Base-by-base conservation (phyloP, 768 basidiomycete genomes). In the Mycena polygramma region DNA sequence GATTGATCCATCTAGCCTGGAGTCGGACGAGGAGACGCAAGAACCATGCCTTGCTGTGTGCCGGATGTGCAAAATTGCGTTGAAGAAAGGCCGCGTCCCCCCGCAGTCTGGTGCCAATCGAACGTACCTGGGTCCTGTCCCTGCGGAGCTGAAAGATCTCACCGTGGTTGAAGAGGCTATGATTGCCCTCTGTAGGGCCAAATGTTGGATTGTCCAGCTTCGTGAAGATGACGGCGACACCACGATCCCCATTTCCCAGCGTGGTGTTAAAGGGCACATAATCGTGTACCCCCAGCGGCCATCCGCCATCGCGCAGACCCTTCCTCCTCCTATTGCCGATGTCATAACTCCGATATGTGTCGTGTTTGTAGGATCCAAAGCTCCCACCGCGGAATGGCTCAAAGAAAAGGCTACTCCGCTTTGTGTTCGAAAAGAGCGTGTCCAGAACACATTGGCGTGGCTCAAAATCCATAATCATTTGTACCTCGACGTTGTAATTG, bases 221-320 rank as follows among this genome's bases (percentile, higher is more conserved):
- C 24, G 46, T 22, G 62, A 63, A 45, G 43, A 63, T 30, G 30
- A 63, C 41, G 26, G 55, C 19, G 7, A 70, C 69, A 22, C 46
- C 82, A 4, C 58, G n/a, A n/a, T n/a, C 79, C 19, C 2, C 46
- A 22, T 26, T 70, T 35, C 54, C 4, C 63, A 65, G 43, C 53
- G 63, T 11, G 63, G 63, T 4, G 37, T 65, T 37, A 39, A 41
- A 19, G 63, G 63, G 7, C 63, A 65, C 36, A 45, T 57, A 17
- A 54, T 65, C 1, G 41, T 57, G 19, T 65, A 65, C 26, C 63
- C 63, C 14, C 63, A 65, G 24, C 4, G 45, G 15, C 63, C 63
- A 1, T 64, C 63, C 15, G 26, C 3, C 3, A 30, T 64, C 2
- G 63, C n/a, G 6, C 20, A 37, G 15, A 39, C 36, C 26, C 22